These are phyloP conservation scores for Arthrobotrys musiformis DNA, from an alignment of 2,329 filamentous ascomycete genomes.

Conservation along the genomic window DNA sequence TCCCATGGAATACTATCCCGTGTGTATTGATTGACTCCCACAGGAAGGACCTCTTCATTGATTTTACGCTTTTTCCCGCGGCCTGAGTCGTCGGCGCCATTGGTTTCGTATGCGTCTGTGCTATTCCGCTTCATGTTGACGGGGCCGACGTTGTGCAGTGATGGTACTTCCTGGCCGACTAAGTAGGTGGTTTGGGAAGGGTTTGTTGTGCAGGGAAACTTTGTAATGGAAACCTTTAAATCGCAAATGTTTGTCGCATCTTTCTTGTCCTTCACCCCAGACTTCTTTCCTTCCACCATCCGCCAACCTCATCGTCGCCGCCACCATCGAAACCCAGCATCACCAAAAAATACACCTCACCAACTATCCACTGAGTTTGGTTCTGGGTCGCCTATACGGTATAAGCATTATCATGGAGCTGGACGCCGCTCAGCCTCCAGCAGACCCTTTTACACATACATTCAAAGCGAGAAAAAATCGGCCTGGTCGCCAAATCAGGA, in stretches of 20 bases:
- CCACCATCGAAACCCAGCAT: slow-evolving; percentile 4
- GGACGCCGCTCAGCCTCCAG: slow-evolving; percentile 11
- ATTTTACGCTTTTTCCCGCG: slow-evolving; percentile 45
- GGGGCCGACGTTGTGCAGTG: background rate
- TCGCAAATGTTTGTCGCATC: slow-evolving; percentile 12
- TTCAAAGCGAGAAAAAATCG: slow-evolving; percentile 50
- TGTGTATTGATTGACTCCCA: slow-evolving; percentile 39
- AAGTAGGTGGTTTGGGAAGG: background rate
- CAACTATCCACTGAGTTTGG: background rate
- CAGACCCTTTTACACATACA: slow-evolving; percentile 29
- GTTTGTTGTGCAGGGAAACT: slow-evolving; percentile 4
- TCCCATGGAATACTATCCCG: slow-evolving; percentile 49
- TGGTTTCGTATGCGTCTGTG: slow-evolving; percentile 7
- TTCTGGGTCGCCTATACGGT: background rate
- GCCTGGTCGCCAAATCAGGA: slow-evolving; percentile 31
- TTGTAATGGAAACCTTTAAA: slow-evolving; percentile 9
- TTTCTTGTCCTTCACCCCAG: slow-evolving; percentile 6
- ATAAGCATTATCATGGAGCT: slow-evolving; percentile 29
- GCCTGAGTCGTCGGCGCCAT: background rate
- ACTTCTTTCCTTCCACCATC: slow-evolving; percentile 21
- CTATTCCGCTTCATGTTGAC: slow-evolving; percentile 46
- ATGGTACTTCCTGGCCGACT: background rate
- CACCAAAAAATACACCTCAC: background rate
- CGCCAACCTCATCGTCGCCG: background rate
- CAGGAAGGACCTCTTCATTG: slow-evolving; percentile 13